Evolutionary conservation across 1,284 basidiomycete species (phyloP).

Genomic region (Microbotryum scabiosae): DNA sequence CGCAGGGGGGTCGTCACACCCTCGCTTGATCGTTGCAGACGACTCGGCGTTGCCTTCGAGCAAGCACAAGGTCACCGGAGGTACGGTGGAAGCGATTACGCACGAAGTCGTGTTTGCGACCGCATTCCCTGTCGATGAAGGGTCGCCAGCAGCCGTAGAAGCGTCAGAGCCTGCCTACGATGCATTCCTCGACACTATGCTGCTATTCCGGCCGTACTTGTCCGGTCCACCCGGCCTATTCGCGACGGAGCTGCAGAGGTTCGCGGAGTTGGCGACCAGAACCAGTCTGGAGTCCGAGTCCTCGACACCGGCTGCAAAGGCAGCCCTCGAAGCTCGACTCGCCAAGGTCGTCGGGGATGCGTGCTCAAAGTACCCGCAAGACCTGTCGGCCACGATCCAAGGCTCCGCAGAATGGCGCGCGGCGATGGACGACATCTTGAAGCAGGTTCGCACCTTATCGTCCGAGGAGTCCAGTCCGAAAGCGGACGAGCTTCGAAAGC

Average conservation of each 20-base stretch:
- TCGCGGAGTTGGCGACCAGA: conserved; percentile 30
- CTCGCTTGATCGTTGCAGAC: conserved; percentile 49
- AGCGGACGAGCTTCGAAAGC: not conserved
- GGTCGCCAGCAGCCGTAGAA: not conserved
- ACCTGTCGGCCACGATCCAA: not conserved
- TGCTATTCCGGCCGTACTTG: conserved; percentile 54
- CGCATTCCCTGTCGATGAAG: not conserved
- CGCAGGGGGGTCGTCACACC: conserved; percentile 52
- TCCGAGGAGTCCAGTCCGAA: not conserved
- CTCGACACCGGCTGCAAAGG: not conserved
- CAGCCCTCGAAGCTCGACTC: not conserved
- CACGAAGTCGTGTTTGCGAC: conserved; percentile 61
- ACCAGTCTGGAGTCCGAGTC: not conserved
- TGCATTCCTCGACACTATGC: conserved; percentile 52
- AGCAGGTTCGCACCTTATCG: not conserved
- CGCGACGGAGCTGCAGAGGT: conserved; percentile 59
- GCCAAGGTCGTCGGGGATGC: not conserved
- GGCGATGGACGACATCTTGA: not conserved
- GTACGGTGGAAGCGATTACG: conserved; percentile 62
- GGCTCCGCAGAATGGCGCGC: not conserved
- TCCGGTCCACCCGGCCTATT: conserved; percentile 50
- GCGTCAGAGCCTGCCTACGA: conserved; percentile 44
- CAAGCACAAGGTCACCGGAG: conserved; percentile 43
- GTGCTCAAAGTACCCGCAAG: not conserved
- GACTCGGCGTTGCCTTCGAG: conserved; percentile 33